A percentile compares a stretch with the other conserved stretches of the same genome.
Evolutionary conservation across 139 green algal genomes (phyloP).

Genomic region (Raphidocelis subcapitata): DNA sequence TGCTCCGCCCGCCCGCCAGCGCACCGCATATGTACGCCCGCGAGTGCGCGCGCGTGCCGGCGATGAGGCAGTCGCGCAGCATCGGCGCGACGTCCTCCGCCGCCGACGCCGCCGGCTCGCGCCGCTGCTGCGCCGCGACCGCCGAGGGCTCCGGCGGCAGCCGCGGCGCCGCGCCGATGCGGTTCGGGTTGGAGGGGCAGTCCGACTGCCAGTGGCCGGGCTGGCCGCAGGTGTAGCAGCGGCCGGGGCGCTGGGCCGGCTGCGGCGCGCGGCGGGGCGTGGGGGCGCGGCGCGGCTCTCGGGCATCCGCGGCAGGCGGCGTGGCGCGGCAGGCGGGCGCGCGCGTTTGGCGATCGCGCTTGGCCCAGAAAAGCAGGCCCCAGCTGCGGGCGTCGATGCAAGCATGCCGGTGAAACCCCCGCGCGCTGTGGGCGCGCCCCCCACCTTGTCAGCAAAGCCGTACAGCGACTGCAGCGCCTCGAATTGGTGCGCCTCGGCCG

Average conservation of each 20-base stretch:
- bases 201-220: conserved; percentile 26
- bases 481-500: neutral
- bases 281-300: neutral
- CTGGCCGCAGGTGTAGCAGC: conserved; percentile 29
- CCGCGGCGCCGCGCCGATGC: neutral
- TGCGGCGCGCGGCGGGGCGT: neutral
- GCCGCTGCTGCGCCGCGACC: conserved; percentile 8
- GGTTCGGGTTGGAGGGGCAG: conserved; percentile 21
- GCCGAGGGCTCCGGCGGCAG: neutral
- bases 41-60: conserved; percentile 4
- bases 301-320: neutral
- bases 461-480: conserved; percentile 24
- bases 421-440: neutral
- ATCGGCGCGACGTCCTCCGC: conserved; percentile 9
- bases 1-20: neutral
- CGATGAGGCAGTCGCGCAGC: conserved; percentile 11
- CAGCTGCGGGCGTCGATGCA: neutral
- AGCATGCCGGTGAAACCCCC: neutral
- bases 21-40: conserved; percentile 6
- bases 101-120: neutral
- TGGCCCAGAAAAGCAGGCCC: neutral
- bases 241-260: conserved; percentile 20
- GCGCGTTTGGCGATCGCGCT: neutral
- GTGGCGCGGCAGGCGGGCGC: neutral
- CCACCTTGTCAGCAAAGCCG: conserved; percentile 29